A percentile compares a stretch with the other conserved stretches of the same genome.
Conservation (phyloP, 306 rosid genomes). For the Geum urbanum region DNA sequence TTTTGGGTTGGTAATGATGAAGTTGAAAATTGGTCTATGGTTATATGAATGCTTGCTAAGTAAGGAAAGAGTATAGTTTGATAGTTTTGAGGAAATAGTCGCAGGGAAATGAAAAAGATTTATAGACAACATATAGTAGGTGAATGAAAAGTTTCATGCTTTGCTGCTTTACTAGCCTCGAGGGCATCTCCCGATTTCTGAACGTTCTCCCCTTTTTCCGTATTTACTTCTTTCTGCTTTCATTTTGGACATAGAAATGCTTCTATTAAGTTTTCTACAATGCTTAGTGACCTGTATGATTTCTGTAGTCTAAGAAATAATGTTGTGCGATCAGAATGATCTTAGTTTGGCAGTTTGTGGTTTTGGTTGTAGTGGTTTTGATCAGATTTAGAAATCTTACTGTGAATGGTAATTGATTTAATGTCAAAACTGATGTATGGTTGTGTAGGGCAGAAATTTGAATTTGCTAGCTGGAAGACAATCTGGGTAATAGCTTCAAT, state of each 20-base stretch:
- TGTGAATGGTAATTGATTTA: not conserved
- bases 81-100: not conserved
- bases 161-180: not conserved
- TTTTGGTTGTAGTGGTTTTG: not conserved
- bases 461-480: not conserved
- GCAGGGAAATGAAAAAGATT: too few relatives aligned
- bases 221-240: slow-evolving; percentile 21
- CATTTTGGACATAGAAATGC: slow-evolving; percentile 9
- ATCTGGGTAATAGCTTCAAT: not conserved
- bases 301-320: not conserved
- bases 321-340: not conserved
- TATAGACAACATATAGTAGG: not conserved
- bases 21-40: not conserved
- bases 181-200: slow-evolving; percentile 1
- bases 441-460: not conserved
- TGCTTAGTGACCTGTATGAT: not conserved
- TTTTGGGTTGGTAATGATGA: not conserved
- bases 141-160: not conserved
- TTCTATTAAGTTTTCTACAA: not conserved
- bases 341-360: not conserved
- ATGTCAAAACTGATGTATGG: not conserved
- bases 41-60: not conserved
- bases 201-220: slow-evolving; percentile 21
- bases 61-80: not conserved
- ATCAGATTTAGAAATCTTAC: not conserved